Conservation (phyloP, 2,329 filamentous ascomycete species). For the Cordyceps tenuipes region DNA sequence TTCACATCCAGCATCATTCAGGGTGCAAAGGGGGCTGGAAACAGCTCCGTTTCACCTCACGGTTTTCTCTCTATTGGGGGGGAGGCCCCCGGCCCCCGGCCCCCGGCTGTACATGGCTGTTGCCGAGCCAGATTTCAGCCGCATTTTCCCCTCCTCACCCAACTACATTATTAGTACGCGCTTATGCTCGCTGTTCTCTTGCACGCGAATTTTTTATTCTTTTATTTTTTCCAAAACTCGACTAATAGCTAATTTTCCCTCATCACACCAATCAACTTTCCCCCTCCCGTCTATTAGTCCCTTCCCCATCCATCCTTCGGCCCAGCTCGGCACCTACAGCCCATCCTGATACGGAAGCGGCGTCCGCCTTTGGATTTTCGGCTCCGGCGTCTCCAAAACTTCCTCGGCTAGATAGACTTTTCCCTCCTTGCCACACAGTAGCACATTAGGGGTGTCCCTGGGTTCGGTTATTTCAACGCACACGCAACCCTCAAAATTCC, state of each 20-base stretch:
- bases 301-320: not conserved
- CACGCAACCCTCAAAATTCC: not conserved
- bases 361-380: constrained; percentile 2
- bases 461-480: not conserved
- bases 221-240: not conserved
- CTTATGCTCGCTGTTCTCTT: too few relatives aligned
- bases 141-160: not conserved
- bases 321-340: not conserved
- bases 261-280: not conserved
- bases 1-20: too few relatives aligned
- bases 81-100: too few relatives aligned
- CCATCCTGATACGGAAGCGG: not conserved
- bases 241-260: not conserved
- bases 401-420: constrained; percentile 10
- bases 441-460: not conserved
- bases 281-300: not conserved
- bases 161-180: too few relatives aligned
- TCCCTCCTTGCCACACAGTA: not conserved
- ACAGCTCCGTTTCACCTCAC: not conserved
- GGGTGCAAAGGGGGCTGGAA: not conserved
- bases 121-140: not conserved
- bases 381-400: constrained; percentile 5
- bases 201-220: not conserved
- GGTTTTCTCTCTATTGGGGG: not conserved
- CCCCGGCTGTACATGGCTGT: not conserved